Base-by-base conservation (phyloP, 305 asterid genomes). In the Plantago rigida region DNA sequence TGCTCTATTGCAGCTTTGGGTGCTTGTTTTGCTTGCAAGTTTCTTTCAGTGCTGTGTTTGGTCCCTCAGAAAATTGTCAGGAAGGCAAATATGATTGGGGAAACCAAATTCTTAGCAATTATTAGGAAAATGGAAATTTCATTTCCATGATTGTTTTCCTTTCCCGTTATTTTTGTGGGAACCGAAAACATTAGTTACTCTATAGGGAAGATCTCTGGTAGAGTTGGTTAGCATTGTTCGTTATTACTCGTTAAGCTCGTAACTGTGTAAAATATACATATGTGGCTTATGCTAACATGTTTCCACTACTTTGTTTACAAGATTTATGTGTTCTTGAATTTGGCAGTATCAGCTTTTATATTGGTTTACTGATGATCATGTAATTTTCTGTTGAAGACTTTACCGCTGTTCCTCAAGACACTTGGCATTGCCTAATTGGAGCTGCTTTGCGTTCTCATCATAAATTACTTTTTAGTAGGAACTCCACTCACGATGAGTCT, bases 401-500 rank as follows among this genome's bases (percentile, higher is more conserved):
- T 74, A 73, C 81, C 75, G 97, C 82, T 47, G 68, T 73, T 31
- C 66, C 70, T 3, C 71, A 69, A 49, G 65, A 64, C 72, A 69
- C 78, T 71, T 84, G 87, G 82, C 79, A 79, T 69, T 75, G 88
- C 80, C 77, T 93, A 71, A 77, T 89, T 64, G 94, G 95, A 70
- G 87, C 89, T 44, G 75, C 92, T 52, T 65, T 89, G 78, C 63
- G 72, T 71, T 81, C 96, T 47, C 83, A 78, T 70, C 71, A 72
- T 67, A 83, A 81, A 76, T 67, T 77, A 59, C 70, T 70, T 42
- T 75, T 54, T 62, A 58, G 73, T 56, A 75, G 75, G 68, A 85
- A 70, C 51, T 57, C 63, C 50, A 70, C 72, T 34, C 66, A 59
- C 47, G 78, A 73, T 26, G 90, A 79, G 47, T 68, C 82, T 42